Evolutionary conservation across 1,139 yeast genomes (phyloP).

Genomic region (Taphrina pruni): DNA sequence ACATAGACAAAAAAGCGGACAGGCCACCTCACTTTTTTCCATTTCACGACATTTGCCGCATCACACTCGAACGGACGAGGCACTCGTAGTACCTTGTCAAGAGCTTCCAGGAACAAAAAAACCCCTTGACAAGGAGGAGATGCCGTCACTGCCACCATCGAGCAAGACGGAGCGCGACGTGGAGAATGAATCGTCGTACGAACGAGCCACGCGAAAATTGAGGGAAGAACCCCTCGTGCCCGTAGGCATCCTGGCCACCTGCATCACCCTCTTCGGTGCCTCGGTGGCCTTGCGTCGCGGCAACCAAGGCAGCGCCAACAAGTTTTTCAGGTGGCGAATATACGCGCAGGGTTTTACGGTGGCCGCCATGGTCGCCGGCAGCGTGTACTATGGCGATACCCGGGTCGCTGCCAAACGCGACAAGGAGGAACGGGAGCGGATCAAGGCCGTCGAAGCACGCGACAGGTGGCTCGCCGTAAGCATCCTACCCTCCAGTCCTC

Average conservation of each 20-base stretch:
- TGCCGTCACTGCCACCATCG: constrained; percentile 30
- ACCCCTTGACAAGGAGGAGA: not conserved
- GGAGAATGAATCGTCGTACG: constrained; percentile 27
- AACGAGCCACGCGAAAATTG: constrained; percentile 33
- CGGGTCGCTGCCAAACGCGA: constrained; percentile 21
- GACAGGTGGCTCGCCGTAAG: constrained; percentile 40
- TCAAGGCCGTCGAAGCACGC: constrained; percentile 34
- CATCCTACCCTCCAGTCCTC: not conserved
- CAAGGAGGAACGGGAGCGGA: constrained; percentile 28
- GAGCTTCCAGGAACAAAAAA: too few relatives aligned
- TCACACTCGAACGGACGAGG: too few relatives aligned
- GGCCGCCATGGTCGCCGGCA: constrained; percentile 41
- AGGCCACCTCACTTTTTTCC: too few relatives aligned
- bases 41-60: too few relatives aligned
- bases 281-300: constrained; percentile 35
- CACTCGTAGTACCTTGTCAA: too few relatives aligned
- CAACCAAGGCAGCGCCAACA: constrained; percentile 36
- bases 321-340: constrained; percentile 41
- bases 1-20: too few relatives aligned
- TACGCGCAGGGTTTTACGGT: constrained; percentile 43
- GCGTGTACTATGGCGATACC: constrained; percentile 40
- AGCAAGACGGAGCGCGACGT: constrained; percentile 20
- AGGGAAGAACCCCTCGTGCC: constrained; percentile 42
- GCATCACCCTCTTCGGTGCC: constrained; percentile 43
- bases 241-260: constrained; percentile 40